These are phyloP conservation scores for Mycena vulgaris DNA, from an alignment of 768 basidiomycete species.

Conservation along the genomic window DNA sequence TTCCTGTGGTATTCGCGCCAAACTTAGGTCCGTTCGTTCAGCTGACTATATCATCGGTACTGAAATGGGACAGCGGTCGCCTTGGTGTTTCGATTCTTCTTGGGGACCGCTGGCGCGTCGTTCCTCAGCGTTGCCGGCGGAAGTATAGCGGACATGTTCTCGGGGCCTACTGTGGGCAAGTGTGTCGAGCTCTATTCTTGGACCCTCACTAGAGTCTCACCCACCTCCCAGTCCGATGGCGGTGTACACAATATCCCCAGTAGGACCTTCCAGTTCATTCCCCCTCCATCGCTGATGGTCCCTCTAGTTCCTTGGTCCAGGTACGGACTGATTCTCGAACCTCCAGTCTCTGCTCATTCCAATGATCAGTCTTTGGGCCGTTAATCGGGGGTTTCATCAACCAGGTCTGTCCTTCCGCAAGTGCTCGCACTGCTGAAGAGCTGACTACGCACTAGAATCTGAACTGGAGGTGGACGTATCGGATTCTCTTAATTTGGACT, in stretches of 20 bases:
- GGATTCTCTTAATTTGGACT: conserved; percentile 79
- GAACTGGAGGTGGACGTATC: conserved; percentile 86
- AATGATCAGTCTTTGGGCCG: conserved; percentile 8
- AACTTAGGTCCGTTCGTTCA: conserved; percentile 64
- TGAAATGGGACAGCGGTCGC: conserved; percentile 60
- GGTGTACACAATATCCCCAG: conserved; percentile 69
- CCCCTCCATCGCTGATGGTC: not conserved
- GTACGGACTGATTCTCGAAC: not conserved
- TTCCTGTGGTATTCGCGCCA: conserved; percentile 82
- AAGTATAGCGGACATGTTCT: conserved; percentile 69
- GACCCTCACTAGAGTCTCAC: not conserved
- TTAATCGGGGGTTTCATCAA: conserved; percentile 73
- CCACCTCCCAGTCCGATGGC: conserved; percentile 60
- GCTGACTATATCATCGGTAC: not conserved
- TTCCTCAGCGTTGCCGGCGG: conserved; percentile 73
- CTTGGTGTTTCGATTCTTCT: conserved; percentile 70
- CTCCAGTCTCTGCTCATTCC: not conserved
- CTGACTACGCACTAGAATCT: conserved; percentile 56
- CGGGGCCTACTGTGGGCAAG: conserved; percentile 72
- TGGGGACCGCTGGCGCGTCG: conserved; percentile 69
- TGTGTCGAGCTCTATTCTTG: conserved; percentile 48
- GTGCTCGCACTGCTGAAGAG: not conserved
- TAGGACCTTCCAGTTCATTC: conserved; percentile 62
- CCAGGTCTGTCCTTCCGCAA: conserved; percentile 57
- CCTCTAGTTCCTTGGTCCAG: conserved; percentile 35